Conservation (phyloP, 192 early-diverging fungal species). For the Podila horticola region DNA sequence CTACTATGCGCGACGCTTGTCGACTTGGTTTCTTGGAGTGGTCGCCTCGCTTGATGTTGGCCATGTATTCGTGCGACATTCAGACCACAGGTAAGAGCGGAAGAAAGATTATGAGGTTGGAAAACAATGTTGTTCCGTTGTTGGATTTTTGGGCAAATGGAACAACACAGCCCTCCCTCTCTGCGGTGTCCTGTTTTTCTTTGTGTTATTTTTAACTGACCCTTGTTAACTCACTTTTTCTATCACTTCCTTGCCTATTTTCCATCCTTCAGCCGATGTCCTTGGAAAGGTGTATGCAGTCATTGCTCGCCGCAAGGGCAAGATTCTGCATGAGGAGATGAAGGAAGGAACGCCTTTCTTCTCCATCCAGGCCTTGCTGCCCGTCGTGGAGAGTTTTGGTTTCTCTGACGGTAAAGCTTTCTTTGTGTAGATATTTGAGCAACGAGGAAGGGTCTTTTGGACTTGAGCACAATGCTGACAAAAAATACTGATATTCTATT, state of each 20-base stretch:
- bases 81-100: slow-evolving; percentile 78
- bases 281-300: slow-evolving; percentile 97
- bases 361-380: slow-evolving; percentile 85
- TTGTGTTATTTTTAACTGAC: neutral
- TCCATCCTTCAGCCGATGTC: slow-evolving; percentile 72
- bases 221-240: neutral
- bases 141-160: neutral
- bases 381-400: slow-evolving; percentile 99
- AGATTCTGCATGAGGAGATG: slow-evolving; percentile 95
- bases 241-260: slow-evolving; percentile 3
- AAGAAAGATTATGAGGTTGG: too few species aligned
- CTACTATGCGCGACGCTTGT: slow-evolving; percentile 85
- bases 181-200: neutral
- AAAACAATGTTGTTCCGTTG: too few species aligned
- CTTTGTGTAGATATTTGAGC: neutral
- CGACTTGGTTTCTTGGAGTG: slow-evolving; percentile 88
- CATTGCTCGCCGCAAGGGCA: slow-evolving; percentile 88
- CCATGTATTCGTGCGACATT: slow-evolving; percentile 97
- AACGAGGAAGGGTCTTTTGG: neutral
- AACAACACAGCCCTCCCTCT: neutral
- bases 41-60: slow-evolving; percentile 94
- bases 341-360: slow-evolving; percentile 98
- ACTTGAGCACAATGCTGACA: neutral
- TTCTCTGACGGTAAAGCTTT: slow-evolving; percentile 84
- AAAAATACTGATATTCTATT: slow-evolving; percentile 34